Evolutionary conservation across 2,329 filamentous ascomycete genomes (phyloP), one percentile per base, ranked within the genome.

Genomic region (Zalaria sp.): DNA sequence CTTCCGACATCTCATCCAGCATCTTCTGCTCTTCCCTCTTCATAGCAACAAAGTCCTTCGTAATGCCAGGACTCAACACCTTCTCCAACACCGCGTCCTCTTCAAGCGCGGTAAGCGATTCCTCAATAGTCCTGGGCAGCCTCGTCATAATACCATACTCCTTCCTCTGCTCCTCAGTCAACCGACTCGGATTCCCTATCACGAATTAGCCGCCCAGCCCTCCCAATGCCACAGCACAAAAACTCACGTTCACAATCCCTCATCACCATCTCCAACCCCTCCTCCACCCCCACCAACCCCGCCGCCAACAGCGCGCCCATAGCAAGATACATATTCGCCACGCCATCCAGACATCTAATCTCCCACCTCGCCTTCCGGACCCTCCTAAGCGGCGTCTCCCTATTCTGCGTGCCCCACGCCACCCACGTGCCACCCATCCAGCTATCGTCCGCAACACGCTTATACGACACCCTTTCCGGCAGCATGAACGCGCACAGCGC

Each of bases 341-440:
- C 61, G 0, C 84, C 85, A 53, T 93, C 85, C n/a, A 89, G 54
- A 42, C 73, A 76, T 53, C 85, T 81, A 25, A 93, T 51, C 60
- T 93, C 85, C 81, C 83, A 93, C 53, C 85, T 79, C n/a, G n/a
- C 77, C 2, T 58, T 63, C 3, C 65, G 64, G 4, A 86, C 72
- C 55, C 81, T 79, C 8, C 84, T 73, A 6, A 93, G 65, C 0
- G 84, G 80, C 4, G 76, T 69, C 63, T 89, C 83, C 11, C 82
- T 76, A 57, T 91, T 91, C 60, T 91, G 79, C 4, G 77, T 82
- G 8, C 85, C 85, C 84, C 83, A 93, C 0, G 79, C 65, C 0
- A 88, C 73, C 78, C 80, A 88, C 5, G 77, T 73, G 0, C 83
- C 83, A n/a, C 83, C 83, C 0, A 82, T 73, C 84, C 83, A 91